Evolutionary conservation across 495 filamentous ascomycete genomes (phyloP).

Genomic region (Aspergillus diversus): DNA sequence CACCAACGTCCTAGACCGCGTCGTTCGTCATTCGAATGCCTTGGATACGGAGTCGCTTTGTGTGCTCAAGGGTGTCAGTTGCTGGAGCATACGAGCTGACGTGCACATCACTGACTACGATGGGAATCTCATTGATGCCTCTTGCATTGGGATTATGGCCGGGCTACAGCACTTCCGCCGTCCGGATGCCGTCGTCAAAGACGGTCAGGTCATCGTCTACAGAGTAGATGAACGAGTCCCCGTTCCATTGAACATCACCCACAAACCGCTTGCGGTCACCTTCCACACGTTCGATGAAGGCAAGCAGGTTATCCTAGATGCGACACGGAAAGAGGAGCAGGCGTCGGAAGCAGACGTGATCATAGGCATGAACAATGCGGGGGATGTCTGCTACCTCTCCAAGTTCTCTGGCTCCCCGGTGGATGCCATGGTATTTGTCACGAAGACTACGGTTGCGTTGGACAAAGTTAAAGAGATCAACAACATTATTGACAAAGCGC

Average conservation of each 20-base stretch:
- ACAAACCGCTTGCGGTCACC: conserved; percentile 85
- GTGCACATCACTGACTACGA: conserved; percentile 89
- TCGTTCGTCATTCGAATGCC: conserved; percentile 86
- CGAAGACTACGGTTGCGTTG: conserved; percentile 68
- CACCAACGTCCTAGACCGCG: conserved; percentile 86
- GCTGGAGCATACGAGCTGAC: conserved; percentile 87
- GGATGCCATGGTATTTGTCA: conserved; percentile 73
- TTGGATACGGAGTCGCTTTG: conserved; percentile 95
- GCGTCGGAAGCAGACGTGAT: conserved; percentile 81
- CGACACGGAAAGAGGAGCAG: conserved; percentile 82
- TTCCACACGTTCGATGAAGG: conserved; percentile 79
- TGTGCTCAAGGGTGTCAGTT: conserved; percentile 84
- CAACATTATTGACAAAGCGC: conserved; percentile 64
- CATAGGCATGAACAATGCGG: conserved; percentile 82
- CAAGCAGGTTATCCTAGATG: conserved; percentile 71
- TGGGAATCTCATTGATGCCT: conserved; percentile 81
- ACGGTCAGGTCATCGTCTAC: conserved; percentile 80
- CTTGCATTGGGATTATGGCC: conserved; percentile 83
- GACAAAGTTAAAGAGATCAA: conserved; percentile 81
- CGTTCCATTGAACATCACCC: conserved; percentile 83
- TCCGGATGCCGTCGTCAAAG: conserved; percentile 82
- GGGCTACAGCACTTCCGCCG: conserved; percentile 88
- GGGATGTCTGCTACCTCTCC: conserved; percentile 88
- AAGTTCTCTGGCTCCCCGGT: conserved; percentile 84
- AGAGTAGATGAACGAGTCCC: conserved; percentile 84